Evolutionary conservation across 495 filamentous ascomycete genomes (phyloP).

Genomic region (Astrothelium macrocarpum): DNA sequence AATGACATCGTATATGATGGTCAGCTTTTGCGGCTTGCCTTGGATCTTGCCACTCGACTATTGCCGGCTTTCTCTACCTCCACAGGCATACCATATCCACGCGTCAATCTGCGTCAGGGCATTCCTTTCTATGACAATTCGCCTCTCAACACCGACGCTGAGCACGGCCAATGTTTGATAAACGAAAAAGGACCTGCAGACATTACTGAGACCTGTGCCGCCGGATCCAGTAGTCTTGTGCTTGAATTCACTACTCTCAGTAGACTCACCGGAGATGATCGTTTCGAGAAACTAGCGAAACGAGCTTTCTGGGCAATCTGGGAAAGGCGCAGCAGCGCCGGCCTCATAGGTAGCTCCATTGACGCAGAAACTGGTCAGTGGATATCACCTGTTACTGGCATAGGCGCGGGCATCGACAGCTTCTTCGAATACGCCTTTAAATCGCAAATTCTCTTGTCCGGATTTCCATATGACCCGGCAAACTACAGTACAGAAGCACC

Average conservation of each 20-base stretch:
- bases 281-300: constrained; percentile 82
- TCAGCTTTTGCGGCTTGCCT: constrained; percentile 74
- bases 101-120: constrained; percentile 86
- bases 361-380: constrained; percentile 87
- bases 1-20: constrained; percentile 80
- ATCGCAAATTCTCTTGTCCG: constrained; percentile 78
- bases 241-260: constrained; percentile 88
- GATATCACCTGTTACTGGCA: constrained; percentile 78
- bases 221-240: constrained; percentile 86
- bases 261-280: constrained; percentile 72
- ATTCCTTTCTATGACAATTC: constrained; percentile 85
- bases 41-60: constrained; percentile 71
- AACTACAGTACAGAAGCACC: constrained; percentile 44
- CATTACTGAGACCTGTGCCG: constrained; percentile 92
- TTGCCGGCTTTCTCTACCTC: constrained; percentile 83
- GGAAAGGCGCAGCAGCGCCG: constrained; percentile 72
- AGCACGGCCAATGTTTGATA: constrained; percentile 34
- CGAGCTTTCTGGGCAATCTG: constrained; percentile 93
- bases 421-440: constrained; percentile 98
- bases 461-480: constrained; percentile 35
- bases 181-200: constrained; percentile 43
- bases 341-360: constrained; percentile 82
- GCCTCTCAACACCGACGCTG: constrained; percentile 47
- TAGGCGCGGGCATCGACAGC: constrained; percentile 92
- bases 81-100: constrained; percentile 87